A percentile compares a stretch with the other conserved stretches of the same genome.
These are phyloP conservation scores for Gigaspora rosea DNA, from an alignment of 192 early-diverging fungal genomes.

Conservation along the genomic window DNA sequence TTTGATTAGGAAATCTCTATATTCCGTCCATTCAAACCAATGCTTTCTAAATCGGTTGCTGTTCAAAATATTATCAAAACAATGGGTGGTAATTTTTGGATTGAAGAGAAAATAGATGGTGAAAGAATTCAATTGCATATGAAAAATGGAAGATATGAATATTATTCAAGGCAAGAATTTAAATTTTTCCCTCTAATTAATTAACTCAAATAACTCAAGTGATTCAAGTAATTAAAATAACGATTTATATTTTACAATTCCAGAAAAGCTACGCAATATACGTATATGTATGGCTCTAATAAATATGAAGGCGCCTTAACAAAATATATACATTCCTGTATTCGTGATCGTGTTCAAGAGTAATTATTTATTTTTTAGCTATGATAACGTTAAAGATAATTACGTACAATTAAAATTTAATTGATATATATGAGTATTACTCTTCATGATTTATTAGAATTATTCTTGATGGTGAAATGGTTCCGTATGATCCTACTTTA, in stretches of 20 bases:
- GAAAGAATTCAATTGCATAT: conserved; percentile 76
- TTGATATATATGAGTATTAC: not conserved
- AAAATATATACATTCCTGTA: conserved; percentile 52
- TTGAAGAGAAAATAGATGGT: conserved; percentile 84
- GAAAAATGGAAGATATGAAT: conserved; percentile 51
- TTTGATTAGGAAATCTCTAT: conserved; percentile 52
- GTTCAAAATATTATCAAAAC: conserved; percentile 47
- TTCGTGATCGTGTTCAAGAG: conserved; percentile 50
- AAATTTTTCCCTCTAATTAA: conserved; percentile 21
- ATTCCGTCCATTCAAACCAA: conserved; percentile 68
- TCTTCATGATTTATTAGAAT: conserved; percentile 40
- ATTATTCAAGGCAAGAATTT: conserved; percentile 57
- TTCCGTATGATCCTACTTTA: conserved; percentile 67
- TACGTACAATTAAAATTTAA: not conserved
- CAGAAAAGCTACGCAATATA: conserved; percentile 74
- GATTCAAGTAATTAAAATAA: not conserved
- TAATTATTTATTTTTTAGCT: conserved; percentile 19
- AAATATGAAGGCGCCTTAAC: conserved; percentile 58
- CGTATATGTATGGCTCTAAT: conserved; percentile 63
- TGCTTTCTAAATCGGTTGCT: conserved; percentile 59
- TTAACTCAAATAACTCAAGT: not conserved
- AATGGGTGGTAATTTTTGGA: conserved; percentile 64
- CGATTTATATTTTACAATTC: conserved; percentile 7
- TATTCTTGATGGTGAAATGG: conserved; percentile 84
- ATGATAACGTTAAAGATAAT: not conserved